These are phyloP conservation scores for Aspergillus costaricaensis DNA, from an alignment of 2,329 filamentous ascomycete species.

Conservation along the genomic window DNA sequence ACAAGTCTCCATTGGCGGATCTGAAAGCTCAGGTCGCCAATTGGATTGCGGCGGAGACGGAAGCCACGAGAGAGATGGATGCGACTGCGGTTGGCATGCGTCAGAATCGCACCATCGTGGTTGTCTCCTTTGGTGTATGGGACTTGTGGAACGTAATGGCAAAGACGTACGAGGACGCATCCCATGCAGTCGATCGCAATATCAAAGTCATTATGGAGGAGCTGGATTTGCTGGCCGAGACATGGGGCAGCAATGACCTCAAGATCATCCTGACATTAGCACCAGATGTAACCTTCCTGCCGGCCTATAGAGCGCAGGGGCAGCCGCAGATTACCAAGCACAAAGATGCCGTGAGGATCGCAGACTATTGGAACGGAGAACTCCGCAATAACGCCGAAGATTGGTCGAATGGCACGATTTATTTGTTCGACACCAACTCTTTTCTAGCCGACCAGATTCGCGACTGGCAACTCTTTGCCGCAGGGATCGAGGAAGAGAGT, in stretches of 20 bases:
- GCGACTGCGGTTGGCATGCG: constrained; percentile 23
- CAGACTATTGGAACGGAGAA: constrained; percentile 39
- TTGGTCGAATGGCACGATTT: constrained; percentile 39
- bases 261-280: constrained; percentile 42
- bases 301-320: constrained; percentile 32
- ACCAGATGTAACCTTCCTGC: constrained; percentile 44
- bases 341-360: constrained; percentile 36
- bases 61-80: constrained; percentile 26
- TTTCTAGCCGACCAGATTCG: constrained; percentile 43
- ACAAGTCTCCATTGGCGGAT: constrained; percentile 35
- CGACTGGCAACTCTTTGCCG: constrained; percentile 39
- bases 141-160: constrained; percentile 41
- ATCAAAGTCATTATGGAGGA: constrained; percentile 37
- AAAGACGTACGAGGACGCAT: constrained; percentile 29
- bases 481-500: constrained; percentile 37
- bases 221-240: constrained; percentile 32
- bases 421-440: constrained; percentile 43
- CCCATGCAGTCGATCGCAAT: constrained; percentile 31
- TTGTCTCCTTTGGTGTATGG: constrained; percentile 43
- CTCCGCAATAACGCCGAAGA: constrained; percentile 31
- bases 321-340: constrained; percentile 29
- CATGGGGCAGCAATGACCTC: constrained; percentile 31
- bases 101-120: constrained; percentile 37
- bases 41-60: constrained; percentile 38
- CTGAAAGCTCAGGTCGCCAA: constrained; percentile 39